A percentile compares a stretch with the other conserved stretches of the same genome.
phyloP scores from a whole-genome alignment of 306 rosid species.

The Quillaja saponaria region DNA sequence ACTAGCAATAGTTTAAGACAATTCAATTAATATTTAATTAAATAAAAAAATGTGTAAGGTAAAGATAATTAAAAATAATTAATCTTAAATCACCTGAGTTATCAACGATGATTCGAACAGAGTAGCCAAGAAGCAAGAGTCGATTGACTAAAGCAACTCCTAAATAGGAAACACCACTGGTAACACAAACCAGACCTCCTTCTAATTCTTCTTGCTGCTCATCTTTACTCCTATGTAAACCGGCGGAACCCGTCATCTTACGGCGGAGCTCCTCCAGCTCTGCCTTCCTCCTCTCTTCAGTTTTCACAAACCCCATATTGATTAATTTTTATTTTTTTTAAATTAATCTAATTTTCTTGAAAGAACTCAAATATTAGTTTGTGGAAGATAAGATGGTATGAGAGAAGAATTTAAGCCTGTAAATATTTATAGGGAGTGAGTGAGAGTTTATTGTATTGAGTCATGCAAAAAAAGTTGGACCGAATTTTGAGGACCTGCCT shows the following conservation, averaged over 20 bases:
- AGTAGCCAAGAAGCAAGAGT: constrained; percentile 71
- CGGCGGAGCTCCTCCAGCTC: constrained; percentile 59
- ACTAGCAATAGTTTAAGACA: background rate
- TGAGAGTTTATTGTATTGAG: too few species aligned
- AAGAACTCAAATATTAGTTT: too few species aligned
- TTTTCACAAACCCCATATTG: constrained; percentile 61
- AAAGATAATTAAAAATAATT: background rate
- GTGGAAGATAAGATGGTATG: too few species aligned
- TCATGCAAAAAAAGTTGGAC: too few species aligned
- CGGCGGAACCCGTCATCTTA: constrained; percentile 41
- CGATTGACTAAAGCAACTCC: constrained; percentile 70
- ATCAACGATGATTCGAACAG: constrained; percentile 64
- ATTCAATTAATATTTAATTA: background rate
- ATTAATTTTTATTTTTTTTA: too few species aligned
- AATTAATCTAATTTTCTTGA: too few species aligned
- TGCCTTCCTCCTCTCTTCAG: constrained; percentile 46
- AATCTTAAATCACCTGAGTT: constrained; percentile 45
- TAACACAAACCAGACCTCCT: constrained; percentile 62
- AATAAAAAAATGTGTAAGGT: background rate
- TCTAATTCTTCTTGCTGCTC: constrained; percentile 32
- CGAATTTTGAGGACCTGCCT: too few species aligned
- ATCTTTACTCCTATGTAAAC: constrained; percentile 51
- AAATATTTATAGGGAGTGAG: too few species aligned
- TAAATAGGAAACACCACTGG: constrained; percentile 77
- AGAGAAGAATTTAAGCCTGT: too few species aligned